Evolutionary conservation across 805 yeast genomes (phyloP), one percentile per base, ranked within the genome.

Genomic region (Blastobotrys muscicola): DNA sequence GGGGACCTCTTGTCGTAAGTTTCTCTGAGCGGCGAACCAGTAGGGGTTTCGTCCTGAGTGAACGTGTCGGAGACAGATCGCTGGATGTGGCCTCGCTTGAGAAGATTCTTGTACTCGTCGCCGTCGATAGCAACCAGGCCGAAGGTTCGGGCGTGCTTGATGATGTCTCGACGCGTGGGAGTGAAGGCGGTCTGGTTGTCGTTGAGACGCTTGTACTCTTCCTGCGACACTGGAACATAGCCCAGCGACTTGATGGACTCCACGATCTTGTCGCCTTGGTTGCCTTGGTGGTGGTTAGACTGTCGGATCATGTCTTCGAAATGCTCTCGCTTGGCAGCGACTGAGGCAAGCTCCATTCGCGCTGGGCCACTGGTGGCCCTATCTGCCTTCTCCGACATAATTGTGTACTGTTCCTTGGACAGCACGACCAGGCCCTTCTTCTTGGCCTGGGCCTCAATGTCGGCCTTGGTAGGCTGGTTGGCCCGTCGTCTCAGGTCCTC

Each of bases 91-190:
- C 38, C 53, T 32, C 45, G 36, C 35, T 57, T 60, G 40, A 69
- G 46, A 15, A 71, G 51, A 1, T 53, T 43, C 38, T 57, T 60
- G 49, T 69, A 72, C 44, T 72, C 77, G 0, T 69, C 74, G 4
- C 58, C 49, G 1, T 76, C 67, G 36, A 74, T 48, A 1, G 74
- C 69, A 2, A 69, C 62, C 40, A 74, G 53, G 7, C 69, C 68
- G 50, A 69, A 68, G 11, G 57, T 57, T 52, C 64, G 67, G 3
- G 79, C 72, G 11, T 58, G 52, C 29, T 60, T 51, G 14, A 59
- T 49, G 12, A 63, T 50, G 14, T 63, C 67, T 9, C 58, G 53
- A 40, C 53, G 56, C 10, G 66, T 56, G 3, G 66, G 66, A 14
- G 55, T 54, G 34, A 56, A 58, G 12, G 56, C 58, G 26, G 49